Evolutionary conservation across 495 filamentous ascomycete genomes (phyloP).

Genomic region (Lophiotrema nucula): DNA sequence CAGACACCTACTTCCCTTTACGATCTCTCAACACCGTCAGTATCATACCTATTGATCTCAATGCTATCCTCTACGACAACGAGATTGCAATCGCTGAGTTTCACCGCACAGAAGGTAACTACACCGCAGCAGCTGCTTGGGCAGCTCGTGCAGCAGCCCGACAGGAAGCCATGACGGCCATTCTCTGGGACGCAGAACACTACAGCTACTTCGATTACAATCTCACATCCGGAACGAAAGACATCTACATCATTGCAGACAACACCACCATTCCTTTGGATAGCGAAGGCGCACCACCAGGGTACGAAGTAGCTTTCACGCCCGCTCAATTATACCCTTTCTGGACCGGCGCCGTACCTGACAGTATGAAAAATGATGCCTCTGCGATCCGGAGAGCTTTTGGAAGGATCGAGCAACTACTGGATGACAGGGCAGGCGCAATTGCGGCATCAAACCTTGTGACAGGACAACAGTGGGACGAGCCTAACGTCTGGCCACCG

Average conservation of each 20-base stretch:
- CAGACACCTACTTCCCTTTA: constrained; percentile 37
- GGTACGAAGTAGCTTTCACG: constrained; percentile 22
- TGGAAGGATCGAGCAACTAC: constrained; percentile 14
- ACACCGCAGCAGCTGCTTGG: constrained; percentile 15
- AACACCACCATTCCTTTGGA: constrained; percentile 14
- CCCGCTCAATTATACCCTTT: constrained; percentile 36
- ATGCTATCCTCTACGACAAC: constrained; percentile 38
- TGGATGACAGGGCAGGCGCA: constrained; percentile 27
- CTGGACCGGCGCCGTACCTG: constrained; percentile 36
- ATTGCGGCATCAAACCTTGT: constrained; percentile 35
- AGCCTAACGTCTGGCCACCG: constrained; percentile 39
- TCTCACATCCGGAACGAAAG: constrained; percentile 29
- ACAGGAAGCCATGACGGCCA: constrained; percentile 31
- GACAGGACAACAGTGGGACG: constrained; percentile 38
- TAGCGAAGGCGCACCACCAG: constrained; percentile 23
- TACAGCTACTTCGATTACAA: constrained; percentile 38
- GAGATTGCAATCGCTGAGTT: constrained; percentile 30
- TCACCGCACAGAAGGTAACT: constrained; percentile 22
- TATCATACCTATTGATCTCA: constrained; percentile 34
- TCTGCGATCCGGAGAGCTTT: constrained; percentile 26
- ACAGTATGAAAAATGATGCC: constrained; percentile 30
- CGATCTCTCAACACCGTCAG: constrained; percentile 33
- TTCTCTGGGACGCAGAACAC: constrained; percentile 32
- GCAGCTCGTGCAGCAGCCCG: constrained; percentile 20
- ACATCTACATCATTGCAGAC: constrained; percentile 27